These are phyloP conservation scores for Violaceomyces palustris DNA, from an alignment of 1,284 basidiomycete genomes.

Conservation along the genomic window DNA sequence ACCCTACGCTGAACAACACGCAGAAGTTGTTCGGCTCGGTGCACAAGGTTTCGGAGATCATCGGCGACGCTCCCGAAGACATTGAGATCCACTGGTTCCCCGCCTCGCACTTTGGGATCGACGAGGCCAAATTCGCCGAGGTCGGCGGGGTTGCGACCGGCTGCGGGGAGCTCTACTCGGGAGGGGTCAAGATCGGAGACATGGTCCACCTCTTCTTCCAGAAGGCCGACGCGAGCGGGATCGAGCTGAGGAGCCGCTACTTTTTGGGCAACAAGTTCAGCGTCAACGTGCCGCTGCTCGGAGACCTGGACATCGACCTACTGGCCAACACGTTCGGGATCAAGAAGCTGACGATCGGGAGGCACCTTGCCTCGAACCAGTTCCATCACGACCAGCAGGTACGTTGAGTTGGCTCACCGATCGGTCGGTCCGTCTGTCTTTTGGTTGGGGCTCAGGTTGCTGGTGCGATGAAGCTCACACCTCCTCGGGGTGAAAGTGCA, in stretches of 20 bases:
- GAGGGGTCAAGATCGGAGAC: constrained; percentile 2
- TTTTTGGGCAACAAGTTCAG: constrained; percentile 5
- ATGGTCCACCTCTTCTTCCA: constrained; percentile 8
- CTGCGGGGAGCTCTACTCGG: constrained; percentile 3
- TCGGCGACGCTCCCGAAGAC: background rate
- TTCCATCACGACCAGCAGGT: constrained; percentile 7
- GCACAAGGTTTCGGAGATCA: constrained; percentile 6
- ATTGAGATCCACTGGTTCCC: constrained; percentile 8
- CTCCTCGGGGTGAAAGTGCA: too few relatives aligned
- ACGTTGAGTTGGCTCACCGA: too few relatives aligned
- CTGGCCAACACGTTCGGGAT: background rate
- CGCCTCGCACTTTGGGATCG: background rate
- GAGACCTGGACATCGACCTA: background rate
- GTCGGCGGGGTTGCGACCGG: constrained; percentile 1
- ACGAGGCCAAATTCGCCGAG: background rate
- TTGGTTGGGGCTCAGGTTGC: too few relatives aligned
- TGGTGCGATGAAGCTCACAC: too few relatives aligned
- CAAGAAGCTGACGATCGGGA: constrained; percentile 2
- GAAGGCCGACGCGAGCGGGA: background rate
- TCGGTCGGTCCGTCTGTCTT: too few relatives aligned
- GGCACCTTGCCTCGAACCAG: background rate
- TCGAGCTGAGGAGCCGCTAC: constrained; percentile 6
- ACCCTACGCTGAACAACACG: constrained; percentile 2
- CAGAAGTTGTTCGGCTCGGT: constrained; percentile 4
- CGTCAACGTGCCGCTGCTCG: constrained; percentile 2